Base-by-base conservation (phyloP, 2,329 filamentous ascomycete species). In the Cylindrodendrum hubeiense region DNA sequence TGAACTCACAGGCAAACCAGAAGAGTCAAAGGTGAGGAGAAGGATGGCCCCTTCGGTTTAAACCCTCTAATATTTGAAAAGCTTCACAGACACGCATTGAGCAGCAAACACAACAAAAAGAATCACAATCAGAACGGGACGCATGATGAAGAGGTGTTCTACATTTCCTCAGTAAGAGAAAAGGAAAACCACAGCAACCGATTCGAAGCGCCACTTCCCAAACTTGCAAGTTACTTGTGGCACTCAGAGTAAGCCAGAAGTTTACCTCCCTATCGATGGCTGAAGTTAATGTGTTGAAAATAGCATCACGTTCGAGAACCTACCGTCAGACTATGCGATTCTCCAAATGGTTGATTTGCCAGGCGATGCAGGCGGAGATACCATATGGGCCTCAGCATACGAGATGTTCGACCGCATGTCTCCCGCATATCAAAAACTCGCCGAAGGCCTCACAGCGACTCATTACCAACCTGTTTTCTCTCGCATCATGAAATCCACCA, bases 181-280 rank as follows among this genome's bases (percentile, higher is more conserved):
- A 12, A 12, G 5, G 15, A 39, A 17, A 13, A 13, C 15, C 17
- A 47, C 17, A 2, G 15, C 1, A 9, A 47, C 5, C 12, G 22
- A 17, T 47, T 24, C 12, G 15, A 12, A 4, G 9, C 9, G 9
- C 9, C 5, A 7, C 19, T 19, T 6, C 15, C 4, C 6, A 41
- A 41, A 5, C 37, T 41, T 5, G 37, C 37, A 2, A 19, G 37
- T n/a, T 5, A 41, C 6, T 4, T 57, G 3, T 68, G 66, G 63
- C 66, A 66, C n/a, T 58, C 66, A 3, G 66, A 68, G 63, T 68
- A 43, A 41, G 65, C n/a, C n/a, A n/a, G n/a, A 30, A 4, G 22
- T 30, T 19, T 37, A 8, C 28, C 5, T 1, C 12, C 15, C 30
- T 7, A 2, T 33, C 6, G 30, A 33, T 33, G 30, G n/a, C 24